Evolutionary conservation across 140 eudicot species (phyloP).

Genomic region (Stevia rebaudiana): DNA sequence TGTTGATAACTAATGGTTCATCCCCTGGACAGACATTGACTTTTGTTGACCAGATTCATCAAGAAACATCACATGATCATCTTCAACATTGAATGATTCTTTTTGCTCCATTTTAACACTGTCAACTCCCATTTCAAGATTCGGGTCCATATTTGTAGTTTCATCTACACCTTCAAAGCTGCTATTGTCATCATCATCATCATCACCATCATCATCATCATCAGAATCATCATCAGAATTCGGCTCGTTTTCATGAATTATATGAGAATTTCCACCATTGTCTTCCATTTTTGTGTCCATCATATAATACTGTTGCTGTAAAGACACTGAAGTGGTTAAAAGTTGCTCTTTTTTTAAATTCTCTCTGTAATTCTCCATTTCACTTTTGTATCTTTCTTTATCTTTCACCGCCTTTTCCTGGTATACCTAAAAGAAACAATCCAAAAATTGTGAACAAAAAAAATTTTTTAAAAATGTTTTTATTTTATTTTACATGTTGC

Average conservation of each 20-base stretch:
- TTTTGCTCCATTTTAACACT: slow-evolving; percentile 6
- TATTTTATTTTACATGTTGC: neutral
- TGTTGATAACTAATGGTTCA: slow-evolving; percentile 11
- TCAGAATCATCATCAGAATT: slow-evolving; percentile 32
- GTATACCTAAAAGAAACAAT: slow-evolving; percentile 53
- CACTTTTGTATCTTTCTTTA: slow-evolving; percentile 75
- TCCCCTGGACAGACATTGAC: slow-evolving; percentile 13
- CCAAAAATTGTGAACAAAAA: neutral
- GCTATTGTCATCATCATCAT: slow-evolving; percentile 20
- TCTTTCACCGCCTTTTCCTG: slow-evolving; percentile 80
- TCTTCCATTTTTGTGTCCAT: slow-evolving; percentile 38
- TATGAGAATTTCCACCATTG: slow-evolving; percentile 33
- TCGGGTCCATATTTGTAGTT: slow-evolving; percentile 20
- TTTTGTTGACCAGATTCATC: slow-evolving; percentile 22
- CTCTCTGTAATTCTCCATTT: slow-evolving; percentile 68
- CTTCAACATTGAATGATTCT: slow-evolving; percentile 3
- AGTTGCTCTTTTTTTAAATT: slow-evolving; percentile 38
- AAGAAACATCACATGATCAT: slow-evolving; percentile 17
- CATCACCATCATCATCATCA: slow-evolving; percentile 22
- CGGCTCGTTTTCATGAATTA: slow-evolving; percentile 27
- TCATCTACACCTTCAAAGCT: slow-evolving; percentile 29
- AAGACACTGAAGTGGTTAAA: slow-evolving; percentile 28
- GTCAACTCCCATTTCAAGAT: slow-evolving; percentile 29
- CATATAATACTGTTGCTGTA: slow-evolving; percentile 38
- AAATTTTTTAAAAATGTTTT: neutral